These are phyloP conservation scores for Triticum monococcum DNA, from an alignment of 176 grass and related monocot genomes.

Conservation along the genomic window DNA sequence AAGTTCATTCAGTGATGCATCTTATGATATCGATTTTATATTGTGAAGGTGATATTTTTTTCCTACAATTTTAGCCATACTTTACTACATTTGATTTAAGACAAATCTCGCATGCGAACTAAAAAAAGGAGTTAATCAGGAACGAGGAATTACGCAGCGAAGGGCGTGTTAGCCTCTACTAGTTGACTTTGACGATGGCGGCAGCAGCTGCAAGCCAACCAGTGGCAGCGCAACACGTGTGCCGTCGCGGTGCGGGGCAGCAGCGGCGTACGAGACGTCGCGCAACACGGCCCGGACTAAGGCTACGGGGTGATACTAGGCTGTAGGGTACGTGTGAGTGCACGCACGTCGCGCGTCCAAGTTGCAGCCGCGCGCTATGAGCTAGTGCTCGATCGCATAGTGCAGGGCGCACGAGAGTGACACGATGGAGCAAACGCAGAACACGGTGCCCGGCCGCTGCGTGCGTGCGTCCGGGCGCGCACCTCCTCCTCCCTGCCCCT, in stretches of 20 bases:
- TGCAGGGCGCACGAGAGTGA: slow-evolving; percentile 56
- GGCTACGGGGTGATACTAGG: not conserved
- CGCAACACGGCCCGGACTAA: not conserved
- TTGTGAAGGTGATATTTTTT: too few relatives aligned
- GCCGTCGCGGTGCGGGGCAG: not conserved
- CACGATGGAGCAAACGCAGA: slow-evolving; percentile 1
- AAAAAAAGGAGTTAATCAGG: too few relatives aligned
- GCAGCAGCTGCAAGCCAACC: too few relatives aligned
- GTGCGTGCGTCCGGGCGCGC: not conserved
- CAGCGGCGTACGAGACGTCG: not conserved
- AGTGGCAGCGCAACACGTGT: not conserved
- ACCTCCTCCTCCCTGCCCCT: not conserved
- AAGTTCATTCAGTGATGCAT: too few relatives aligned
- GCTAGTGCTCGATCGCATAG: slow-evolving; percentile 14
- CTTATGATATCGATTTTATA: too few relatives aligned
- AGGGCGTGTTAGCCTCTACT: too few relatives aligned
- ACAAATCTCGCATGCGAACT: too few relatives aligned
- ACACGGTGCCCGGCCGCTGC: slow-evolving; percentile 3
- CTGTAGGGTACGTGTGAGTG: not conserved
- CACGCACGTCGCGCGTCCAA: slow-evolving; percentile 17
- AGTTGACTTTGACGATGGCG: too few relatives aligned
- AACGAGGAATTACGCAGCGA: too few relatives aligned
- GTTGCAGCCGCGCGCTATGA: slow-evolving; percentile 23
- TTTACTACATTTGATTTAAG: too few relatives aligned
- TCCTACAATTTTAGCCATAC: too few relatives aligned